Base-by-base conservation (phyloP, 2,329 filamentous ascomycete genomes). In the Gnomoniopsis sp. region DNA sequence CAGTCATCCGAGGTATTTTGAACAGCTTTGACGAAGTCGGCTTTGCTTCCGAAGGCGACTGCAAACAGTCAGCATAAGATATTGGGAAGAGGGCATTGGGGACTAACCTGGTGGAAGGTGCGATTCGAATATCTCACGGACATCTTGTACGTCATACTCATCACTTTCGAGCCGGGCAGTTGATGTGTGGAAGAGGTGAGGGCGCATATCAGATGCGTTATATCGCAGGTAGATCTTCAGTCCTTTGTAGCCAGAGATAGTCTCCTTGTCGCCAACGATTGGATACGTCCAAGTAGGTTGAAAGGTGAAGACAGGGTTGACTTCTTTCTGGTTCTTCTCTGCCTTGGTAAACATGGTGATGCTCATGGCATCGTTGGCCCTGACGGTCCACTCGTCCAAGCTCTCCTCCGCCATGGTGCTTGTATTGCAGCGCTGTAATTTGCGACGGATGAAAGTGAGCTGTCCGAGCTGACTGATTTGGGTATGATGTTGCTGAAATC, bases 211-310 rank as follows among this genome's bases (percentile, higher is more conserved):
- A 70, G 79, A 82, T 17, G 83, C 81, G 69, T 85, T 78, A 66
- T 79, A 88, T 62, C 85, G 85, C 57, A 98, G 76, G 63, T 85
- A 84, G 69, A 98, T 88, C 64, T 86, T 85, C 57, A 96, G 81
- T 55, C 86, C 86, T 70, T 91, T 88, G 78, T 97, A 96, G 41
- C 93, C 93, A 67, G 96, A 93, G 64, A 98, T 93, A 33, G 82
- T 84, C 73, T 99, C 92, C 10, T 95, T 88, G n/a, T 98, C 89
- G 68, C 91, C 91, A 66, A 98, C 97, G 63, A 99, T 89, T 1
- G 91, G 79, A 73, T 98, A 96, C 19, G 93, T 97, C 72, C 93
- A 96, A 69, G 85, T 84, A 0, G 95, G 96, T 61, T 90, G 82
- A 73, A 99, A 98, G 30, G 84, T 82, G 26, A 83, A 81, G 65